A percentile compares a stretch with the other conserved stretches of the same genome.
phyloP scores from a whole-genome alignment of 805 yeast species.

The Phaffomyces opuntiae region DNA sequence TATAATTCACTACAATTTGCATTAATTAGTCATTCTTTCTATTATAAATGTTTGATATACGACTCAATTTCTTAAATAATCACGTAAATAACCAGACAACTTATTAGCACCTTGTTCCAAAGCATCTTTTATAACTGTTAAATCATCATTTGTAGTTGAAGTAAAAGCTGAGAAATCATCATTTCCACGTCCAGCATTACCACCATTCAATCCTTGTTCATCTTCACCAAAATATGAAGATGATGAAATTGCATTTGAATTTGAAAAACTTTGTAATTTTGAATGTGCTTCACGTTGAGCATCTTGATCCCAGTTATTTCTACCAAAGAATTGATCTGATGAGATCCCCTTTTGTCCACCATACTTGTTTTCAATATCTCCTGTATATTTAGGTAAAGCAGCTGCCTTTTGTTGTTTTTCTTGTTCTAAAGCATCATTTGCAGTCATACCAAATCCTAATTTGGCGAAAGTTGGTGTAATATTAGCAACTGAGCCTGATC shows the following conservation, averaged over 20 bases:
- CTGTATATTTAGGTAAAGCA: conserved; percentile 58
- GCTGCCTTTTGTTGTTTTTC: conserved; percentile 38
- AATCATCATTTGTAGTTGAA: conserved; percentile 79
- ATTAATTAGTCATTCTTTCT: background rate
- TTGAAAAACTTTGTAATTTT: conserved; percentile 76
- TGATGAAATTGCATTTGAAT: conserved; percentile 88
- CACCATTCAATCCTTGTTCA: conserved; percentile 38
- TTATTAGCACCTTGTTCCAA: conserved; percentile 92
- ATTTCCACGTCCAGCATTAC: conserved; percentile 24
- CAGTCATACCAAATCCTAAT: conserved; percentile 86
- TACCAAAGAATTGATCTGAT: conserved; percentile 90
- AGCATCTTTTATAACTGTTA: conserved; percentile 83
- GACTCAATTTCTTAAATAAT: conserved; percentile 50
- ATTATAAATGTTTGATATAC: background rate
- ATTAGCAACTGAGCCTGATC: conserved; percentile 28
- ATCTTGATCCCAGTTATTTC: conserved; percentile 72
- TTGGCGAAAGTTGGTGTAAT: conserved; percentile 69
- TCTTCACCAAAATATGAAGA: conserved; percentile 88
- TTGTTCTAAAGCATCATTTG: conserved; percentile 46
- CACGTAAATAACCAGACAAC: conserved; percentile 78
- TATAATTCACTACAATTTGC: background rate
- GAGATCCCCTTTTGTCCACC: conserved; percentile 93
- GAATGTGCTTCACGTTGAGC: conserved; percentile 73
- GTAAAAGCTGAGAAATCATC: conserved; percentile 59
- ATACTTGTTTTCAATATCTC: conserved; percentile 68